Evolutionary conservation across 2,329 filamentous ascomycete species (phyloP).

Genomic region (Fusarium abutilonis): DNA sequence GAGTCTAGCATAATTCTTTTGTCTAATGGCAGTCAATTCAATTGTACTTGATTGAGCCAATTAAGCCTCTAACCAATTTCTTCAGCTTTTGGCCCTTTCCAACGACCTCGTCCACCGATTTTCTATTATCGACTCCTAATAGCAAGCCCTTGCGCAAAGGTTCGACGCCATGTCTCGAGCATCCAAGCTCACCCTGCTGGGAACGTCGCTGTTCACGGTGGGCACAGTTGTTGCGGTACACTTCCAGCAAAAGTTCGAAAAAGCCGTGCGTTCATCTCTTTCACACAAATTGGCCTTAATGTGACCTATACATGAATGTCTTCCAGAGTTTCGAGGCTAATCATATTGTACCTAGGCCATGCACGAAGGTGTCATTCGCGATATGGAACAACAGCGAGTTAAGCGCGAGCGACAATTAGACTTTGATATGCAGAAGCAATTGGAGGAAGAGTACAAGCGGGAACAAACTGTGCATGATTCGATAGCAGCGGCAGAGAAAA

Average conservation of each 20-base stretch:
- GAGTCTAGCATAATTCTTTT: constrained; percentile 15
- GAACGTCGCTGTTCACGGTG: constrained; percentile 79
- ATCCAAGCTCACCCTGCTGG: constrained; percentile 84
- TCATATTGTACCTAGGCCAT: constrained; percentile 71
- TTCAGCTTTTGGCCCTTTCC: too few relatives aligned
- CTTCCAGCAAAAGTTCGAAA: constrained; percentile 85
- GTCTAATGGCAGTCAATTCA: not conserved
- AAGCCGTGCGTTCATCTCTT: constrained; percentile 68
- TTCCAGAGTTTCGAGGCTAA: constrained; percentile 13
- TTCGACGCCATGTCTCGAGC: constrained; percentile 78
- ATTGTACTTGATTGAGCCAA: not conserved
- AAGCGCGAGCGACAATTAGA: constrained; percentile 92
- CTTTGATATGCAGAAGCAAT: constrained; percentile 86
- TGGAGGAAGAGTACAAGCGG: constrained; percentile 92
- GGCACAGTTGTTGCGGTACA: constrained; percentile 87
- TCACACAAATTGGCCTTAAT: not conserved
- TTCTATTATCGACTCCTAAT: not conserved
- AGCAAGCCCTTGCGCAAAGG: not conserved
- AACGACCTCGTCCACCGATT: not conserved
- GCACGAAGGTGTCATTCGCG: constrained; percentile 92
- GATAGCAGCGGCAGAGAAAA: constrained; percentile 42
- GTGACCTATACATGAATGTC: not conserved
- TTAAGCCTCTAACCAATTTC: not conserved
- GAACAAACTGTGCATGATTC: constrained; percentile 76
- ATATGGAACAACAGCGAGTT: constrained; percentile 91